These are phyloP conservation scores for Tetrahymena thermophila DNA, from an alignment of 73 alveolate species.

Conservation along the genomic window DNA sequence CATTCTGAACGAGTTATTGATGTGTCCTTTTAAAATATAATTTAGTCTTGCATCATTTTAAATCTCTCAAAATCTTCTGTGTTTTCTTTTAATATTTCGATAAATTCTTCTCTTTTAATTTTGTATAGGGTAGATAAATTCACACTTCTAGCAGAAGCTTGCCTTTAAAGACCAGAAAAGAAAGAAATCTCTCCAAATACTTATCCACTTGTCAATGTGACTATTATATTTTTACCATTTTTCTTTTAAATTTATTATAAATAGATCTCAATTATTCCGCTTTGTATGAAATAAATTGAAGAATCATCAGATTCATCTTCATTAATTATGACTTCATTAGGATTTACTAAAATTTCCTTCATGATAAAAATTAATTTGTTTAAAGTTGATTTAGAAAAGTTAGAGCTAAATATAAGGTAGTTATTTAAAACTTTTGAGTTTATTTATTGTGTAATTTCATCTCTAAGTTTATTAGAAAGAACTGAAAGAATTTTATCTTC, in stretches of 20 bases:
- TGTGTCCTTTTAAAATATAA: background rate
- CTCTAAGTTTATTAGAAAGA: background rate
- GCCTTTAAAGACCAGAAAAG: slow-evolving; percentile 6
- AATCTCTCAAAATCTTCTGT: slow-evolving; percentile 17
- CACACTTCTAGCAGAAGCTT: slow-evolving; percentile 16
- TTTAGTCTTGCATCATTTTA: background rate
- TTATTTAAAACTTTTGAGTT: background rate
- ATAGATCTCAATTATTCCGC: background rate
- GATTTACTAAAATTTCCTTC: background rate
- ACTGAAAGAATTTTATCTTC: background rate
- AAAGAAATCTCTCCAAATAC: slow-evolving; percentile 25
- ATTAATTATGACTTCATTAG: background rate
- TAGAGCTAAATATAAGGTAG: background rate
- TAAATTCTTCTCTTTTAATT: slow-evolving; percentile 13
- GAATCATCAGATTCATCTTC: background rate
- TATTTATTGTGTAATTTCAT: background rate
- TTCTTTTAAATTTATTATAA: background rate
- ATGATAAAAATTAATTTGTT: background rate
- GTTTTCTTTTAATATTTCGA: background rate
- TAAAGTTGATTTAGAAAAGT: background rate
- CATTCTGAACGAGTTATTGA: background rate
- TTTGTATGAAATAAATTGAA: background rate
- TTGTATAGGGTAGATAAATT: slow-evolving; percentile 5
- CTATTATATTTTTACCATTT: background rate
- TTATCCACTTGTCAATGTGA: background rate